phyloP scores from a whole-genome alignment of 1,139 yeast species.

The Arxiozyma bovina region DNA sequence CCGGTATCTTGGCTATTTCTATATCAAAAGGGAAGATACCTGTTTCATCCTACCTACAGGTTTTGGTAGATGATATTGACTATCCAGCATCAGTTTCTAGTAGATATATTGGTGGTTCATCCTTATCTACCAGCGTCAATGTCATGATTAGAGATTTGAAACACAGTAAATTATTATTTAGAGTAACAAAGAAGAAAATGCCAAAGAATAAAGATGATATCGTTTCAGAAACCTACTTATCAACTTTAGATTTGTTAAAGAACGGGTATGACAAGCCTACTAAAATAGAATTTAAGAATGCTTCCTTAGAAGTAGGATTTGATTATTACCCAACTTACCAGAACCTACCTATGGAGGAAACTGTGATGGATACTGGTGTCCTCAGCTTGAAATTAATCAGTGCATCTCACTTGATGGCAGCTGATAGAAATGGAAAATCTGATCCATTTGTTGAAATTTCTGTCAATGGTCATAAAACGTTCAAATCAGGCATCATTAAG shows the following conservation, averaged over 20 bases:
- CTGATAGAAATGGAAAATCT: conserved; percentile 65
- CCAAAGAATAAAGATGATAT: conserved; percentile 44
- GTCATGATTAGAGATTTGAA: conserved; percentile 63
- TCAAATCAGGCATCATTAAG: conserved; percentile 52
- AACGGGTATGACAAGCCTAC: conserved; percentile 41
- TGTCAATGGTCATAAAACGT: conserved; percentile 47
- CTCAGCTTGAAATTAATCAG: conserved; percentile 47
- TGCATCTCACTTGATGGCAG: conserved; percentile 46
- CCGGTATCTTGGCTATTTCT: conserved; percentile 55
- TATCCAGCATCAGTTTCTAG: conserved; percentile 51
- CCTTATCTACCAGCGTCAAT: conserved; percentile 40
- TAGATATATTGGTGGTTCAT: conserved; percentile 27
- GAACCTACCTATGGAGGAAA: conserved; percentile 48
- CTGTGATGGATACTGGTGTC: conserved; percentile 59
- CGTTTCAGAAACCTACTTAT: conserved; percentile 40
- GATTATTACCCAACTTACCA: conserved; percentile 54
- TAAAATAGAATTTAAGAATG: conserved; percentile 39
- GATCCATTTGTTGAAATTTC: conserved; percentile 54
- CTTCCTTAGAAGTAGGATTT: conserved; percentile 40
- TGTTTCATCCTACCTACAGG: conserved; percentile 45
- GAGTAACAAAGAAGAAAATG: conserved; percentile 45
- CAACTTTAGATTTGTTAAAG: conserved; percentile 46
- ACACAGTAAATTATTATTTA: conserved; percentile 47
- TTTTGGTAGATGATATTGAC: conserved; percentile 55
- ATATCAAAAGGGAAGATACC: conserved; percentile 42